Evolutionary conservation across 192 early-diverging fungal genomes (phyloP).

Genomic region (Podochytrium sp.): DNA sequence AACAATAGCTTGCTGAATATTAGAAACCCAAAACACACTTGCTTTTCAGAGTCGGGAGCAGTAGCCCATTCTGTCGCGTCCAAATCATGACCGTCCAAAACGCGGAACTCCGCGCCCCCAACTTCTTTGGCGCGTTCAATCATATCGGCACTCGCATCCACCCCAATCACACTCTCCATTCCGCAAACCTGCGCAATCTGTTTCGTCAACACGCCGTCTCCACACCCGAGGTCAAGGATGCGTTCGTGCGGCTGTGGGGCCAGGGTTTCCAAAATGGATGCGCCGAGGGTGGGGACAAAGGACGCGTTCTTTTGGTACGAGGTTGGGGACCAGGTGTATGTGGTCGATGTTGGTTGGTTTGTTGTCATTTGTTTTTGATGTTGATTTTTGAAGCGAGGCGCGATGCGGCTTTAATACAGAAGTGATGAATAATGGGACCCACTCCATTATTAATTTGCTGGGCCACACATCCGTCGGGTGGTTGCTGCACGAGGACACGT

Average conservation of each 20-base stretch:
- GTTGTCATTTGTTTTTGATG: background rate
- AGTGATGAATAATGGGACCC: too few species aligned
- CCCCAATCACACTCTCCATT: conserved; percentile 56
- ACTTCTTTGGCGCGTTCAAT: conserved; percentile 33
- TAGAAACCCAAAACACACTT: background rate
- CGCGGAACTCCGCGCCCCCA: conserved; percentile 16
- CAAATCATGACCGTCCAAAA: conserved; percentile 63
- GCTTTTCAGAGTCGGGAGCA: conserved; percentile 9
- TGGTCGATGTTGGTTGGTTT: background rate
- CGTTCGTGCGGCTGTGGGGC: conserved; percentile 52
- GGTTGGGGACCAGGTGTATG: conserved; percentile 52
- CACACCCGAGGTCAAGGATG: conserved; percentile 74
- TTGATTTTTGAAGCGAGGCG: too few species aligned
- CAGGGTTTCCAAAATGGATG: conserved; percentile 54
- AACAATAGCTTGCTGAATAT: background rate
- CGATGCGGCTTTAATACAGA: too few species aligned
- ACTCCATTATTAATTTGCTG: too few species aligned
- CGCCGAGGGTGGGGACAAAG: conserved; percentile 60
- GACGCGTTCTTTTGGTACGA: conserved; percentile 58
- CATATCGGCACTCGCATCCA: conserved; percentile 65
- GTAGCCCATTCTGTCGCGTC: conserved; percentile 31
- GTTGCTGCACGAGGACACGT: too few species aligned
- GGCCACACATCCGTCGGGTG: too few species aligned
- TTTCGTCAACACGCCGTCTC: conserved; percentile 64
- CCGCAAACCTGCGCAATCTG: conserved; percentile 48